Conservation (phyloP, 1,284 basidiomycete species). For the Taiwanofungus camphoratus region DNA sequence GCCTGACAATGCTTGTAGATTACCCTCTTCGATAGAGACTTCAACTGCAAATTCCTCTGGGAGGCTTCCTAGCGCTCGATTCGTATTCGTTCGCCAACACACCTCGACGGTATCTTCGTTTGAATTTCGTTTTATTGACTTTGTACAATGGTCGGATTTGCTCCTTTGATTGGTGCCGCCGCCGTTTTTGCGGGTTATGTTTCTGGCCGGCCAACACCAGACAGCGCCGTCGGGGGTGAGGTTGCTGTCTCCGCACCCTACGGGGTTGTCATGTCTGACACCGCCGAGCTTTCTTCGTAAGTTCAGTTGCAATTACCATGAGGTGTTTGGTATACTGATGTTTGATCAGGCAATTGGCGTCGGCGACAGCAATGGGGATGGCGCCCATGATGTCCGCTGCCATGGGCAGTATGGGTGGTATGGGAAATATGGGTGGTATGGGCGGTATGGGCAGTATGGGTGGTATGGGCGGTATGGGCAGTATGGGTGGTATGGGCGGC, state of each 20-base stretch:
- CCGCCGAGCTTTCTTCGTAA: slow-evolving; percentile 20
- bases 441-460: no score
- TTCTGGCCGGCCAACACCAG: slow-evolving; percentile 42
- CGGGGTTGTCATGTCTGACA: slow-evolving; percentile 35
- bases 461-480: no score
- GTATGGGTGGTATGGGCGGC: neutral
- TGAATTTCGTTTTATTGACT: slow-evolving; percentile 15
- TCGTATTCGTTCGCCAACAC: slow-evolving; percentile 36
- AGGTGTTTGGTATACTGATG: neutral
- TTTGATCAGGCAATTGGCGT: slow-evolving; percentile 5
- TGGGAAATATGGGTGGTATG: no score
- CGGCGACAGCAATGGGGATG: slow-evolving; percentile 1
- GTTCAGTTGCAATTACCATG: slow-evolving; percentile 9
- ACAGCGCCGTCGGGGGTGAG: slow-evolving; percentile 38
- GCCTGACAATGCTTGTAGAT: slow-evolving; percentile 35
- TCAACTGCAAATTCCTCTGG: slow-evolving; percentile 47
- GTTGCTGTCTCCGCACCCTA: slow-evolving; percentile 42
- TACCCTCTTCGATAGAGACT: slow-evolving; percentile 70
- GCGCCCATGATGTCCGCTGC: no score
- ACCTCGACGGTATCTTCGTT: slow-evolving; percentile 40
- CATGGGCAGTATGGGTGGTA: neutral
- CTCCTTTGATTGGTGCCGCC: slow-evolving; percentile 46
- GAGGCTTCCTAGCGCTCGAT: slow-evolving; percentile 41
- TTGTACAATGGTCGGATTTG: slow-evolving; percentile 51
- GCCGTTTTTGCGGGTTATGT: slow-evolving; percentile 47